A percentile compares a stretch with the other conserved stretches of the same genome.
Conservation (phyloP, 1,284 basidiomycete genomes). For the Bondarzewia mesenterica region DNA sequence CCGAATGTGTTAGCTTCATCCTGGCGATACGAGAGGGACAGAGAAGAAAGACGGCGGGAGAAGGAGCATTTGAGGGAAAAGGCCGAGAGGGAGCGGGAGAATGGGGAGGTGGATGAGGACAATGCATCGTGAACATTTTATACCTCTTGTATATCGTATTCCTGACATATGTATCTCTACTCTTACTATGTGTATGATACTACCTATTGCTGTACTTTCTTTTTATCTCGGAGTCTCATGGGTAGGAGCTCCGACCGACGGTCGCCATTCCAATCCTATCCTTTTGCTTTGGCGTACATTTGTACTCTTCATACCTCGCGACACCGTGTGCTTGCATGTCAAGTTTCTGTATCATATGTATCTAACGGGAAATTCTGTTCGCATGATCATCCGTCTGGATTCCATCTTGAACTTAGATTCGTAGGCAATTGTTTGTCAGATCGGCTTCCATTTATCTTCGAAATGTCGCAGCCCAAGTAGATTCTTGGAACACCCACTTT, state of each 20-base stretch:
- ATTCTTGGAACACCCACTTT: too few species aligned
- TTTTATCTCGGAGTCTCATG: background rate
- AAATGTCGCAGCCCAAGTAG: too few species aligned
- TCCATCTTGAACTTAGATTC: too few species aligned
- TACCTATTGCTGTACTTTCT: background rate
- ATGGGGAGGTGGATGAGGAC: constrained; percentile 7
- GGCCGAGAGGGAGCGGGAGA: constrained; percentile 5
- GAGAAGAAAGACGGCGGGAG: constrained; percentile 10
- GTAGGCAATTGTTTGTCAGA: too few species aligned
- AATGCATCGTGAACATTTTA: background rate
- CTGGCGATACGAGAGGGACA: constrained; percentile 38
- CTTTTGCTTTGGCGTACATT: too few species aligned
- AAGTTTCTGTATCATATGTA: too few species aligned
- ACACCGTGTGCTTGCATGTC: too few species aligned
- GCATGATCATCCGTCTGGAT: too few species aligned
- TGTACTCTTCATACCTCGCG: too few species aligned
- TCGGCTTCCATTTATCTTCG: too few species aligned
- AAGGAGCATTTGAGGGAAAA: constrained; percentile 2
- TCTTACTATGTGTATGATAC: background rate
- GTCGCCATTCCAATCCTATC: background rate
- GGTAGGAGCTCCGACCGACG: background rate
- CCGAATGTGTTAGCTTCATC: constrained; percentile 62
- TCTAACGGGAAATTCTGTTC: too few species aligned
- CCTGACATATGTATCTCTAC: background rate
- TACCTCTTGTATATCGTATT: constrained; percentile 1